Percentiles rank a stretch among this genome's conserved stretches.
These are phyloP conservation scores for slime mould (Dictyostelium discoideum) DNA, from an alignment of 78 protist species.

Conservation along the genomic window dicty_2.7 NC_007089.4:3865501-3866000, in stretches of 20 bases:
- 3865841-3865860: conserved; percentile 68
- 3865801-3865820: conserved; percentile 90
- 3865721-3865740: conserved; percentile 83
- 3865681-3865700: no score
- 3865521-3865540: conserved; percentile 13
- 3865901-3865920: conserved; percentile 32
- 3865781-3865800: conserved; percentile 96
- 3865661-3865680: no score
- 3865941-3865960: conserved; percentile 90
- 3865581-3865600: conserved; percentile 6
- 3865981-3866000: conserved; percentile 97
- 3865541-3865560: background rate
- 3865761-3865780: conserved; percentile 97
- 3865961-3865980: conserved; percentile 87
- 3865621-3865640: conserved; percentile 19
- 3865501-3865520: conserved; percentile 1
- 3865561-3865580: conserved; percentile 4
- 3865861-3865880: conserved; percentile 20
- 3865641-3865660: no score
- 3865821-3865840: conserved; percentile 54
- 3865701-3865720: conserved; percentile 12
- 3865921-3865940: conserved; percentile 78
- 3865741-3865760: conserved; percentile 87
- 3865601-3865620: conserved; percentile 43
- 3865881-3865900: conserved; percentile 14